Base-by-base conservation (phyloP, 768 basidiomycete species). In the Lentinus tigrinus region DNA sequence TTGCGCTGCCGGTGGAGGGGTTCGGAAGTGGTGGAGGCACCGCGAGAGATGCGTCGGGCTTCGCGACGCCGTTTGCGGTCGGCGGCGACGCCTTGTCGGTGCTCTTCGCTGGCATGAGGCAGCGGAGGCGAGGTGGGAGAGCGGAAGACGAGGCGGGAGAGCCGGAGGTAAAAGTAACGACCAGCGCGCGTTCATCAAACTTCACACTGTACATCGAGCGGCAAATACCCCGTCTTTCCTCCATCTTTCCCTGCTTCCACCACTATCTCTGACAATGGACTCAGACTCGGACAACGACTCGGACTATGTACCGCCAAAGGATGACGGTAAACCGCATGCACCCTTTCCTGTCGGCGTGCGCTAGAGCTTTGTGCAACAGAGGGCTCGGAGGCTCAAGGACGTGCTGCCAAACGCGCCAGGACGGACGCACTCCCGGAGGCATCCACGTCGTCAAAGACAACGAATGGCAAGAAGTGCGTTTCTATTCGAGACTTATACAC, bases 281-380 rank as follows among this genome's bases (percentile, higher is more conserved):
- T 82, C 82, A 3, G 87, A 88, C 64, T 85, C 84, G 23, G 87
- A 87, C 65, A 82, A 86, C 58, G 87, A 88, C 63, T 77, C 76
- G n/a, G 89, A 91, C 69, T 91, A 88, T 54, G 75, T 85, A 17
- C 89, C 88, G 19, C 74, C 77, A 21, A 73, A 65, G 24, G 73
- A 79, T n/a, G 72, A 73, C 61, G 75, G 74, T 81, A 60, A 54
- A 53, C 54, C 23, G 4, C 23, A 26, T 24, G 10, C 44, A 19
- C 11, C n/a, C 13, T 24, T 34, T 16, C n/a, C 5, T 11, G 24
- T 7, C 16, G n/a, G 26, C 40, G 4, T 23, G 17, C 24, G n/a
- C 46, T 37, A 38, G n/a, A 17, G 13, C n/a, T 28, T 26, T 42
- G 23, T 16, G 43, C 2, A 4, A 31, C 34, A 7, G 39, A 27